phyloP scores from a whole-genome alignment of 345 rosid species.

The Eucalyptus pauciflora region DNA sequence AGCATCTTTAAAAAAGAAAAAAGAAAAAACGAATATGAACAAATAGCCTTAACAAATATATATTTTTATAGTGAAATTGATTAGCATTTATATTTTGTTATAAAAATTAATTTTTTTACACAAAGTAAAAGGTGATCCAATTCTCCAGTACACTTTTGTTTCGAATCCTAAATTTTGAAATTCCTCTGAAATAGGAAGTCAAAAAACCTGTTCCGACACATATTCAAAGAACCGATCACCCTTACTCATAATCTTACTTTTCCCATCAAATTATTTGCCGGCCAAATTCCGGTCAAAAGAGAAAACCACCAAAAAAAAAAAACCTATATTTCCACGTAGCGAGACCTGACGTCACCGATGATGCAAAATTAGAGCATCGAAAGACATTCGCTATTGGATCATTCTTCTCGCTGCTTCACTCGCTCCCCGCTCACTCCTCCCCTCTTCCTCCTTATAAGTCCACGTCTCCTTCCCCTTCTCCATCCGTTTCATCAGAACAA shows the following conservation, averaged over 20 bases:
- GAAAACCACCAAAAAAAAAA: no score
- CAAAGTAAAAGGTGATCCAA: neutral
- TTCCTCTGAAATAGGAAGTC: neutral
- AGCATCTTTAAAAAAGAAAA: neutral
- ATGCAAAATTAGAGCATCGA: neutral
- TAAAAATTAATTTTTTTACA: neutral
- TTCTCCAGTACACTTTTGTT: neutral
- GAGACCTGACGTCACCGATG: neutral
- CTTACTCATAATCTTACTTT: neutral
- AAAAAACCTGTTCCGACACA: neutral
- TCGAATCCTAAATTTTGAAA: fast-evolving
- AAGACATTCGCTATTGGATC: neutral
- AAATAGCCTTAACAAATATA: neutral
- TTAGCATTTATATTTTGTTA: neutral
- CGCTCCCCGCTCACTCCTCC: neutral
- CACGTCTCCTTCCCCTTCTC: neutral
- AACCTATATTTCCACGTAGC: neutral
- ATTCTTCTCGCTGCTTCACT: neutral
- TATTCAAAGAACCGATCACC: fast-evolving
- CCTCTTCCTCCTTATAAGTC: fast-evolving
- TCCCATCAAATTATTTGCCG: neutral
- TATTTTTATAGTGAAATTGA: neutral
- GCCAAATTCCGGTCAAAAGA: neutral
- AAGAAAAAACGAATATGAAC: neutral
- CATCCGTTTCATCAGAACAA: no score